These are phyloP conservation scores for Cyberlindnera amylophila DNA, from an alignment of 805 yeast species.

Conservation along the genomic window DNA sequence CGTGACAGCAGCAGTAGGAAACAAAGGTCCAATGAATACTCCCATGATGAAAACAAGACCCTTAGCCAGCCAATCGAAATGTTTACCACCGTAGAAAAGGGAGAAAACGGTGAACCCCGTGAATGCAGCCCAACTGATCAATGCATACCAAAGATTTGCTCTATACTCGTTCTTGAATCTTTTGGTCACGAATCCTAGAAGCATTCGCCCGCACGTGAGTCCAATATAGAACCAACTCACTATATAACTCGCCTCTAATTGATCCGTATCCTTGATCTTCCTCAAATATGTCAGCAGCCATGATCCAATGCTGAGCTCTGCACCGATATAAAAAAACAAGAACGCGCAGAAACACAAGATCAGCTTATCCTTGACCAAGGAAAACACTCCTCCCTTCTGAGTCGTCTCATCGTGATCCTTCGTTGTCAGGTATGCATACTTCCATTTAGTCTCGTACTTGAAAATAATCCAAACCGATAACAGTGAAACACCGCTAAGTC, in stretches of 20 bases:
- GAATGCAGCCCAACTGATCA: constrained; percentile 32
- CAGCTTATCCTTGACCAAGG: constrained; percentile 28
- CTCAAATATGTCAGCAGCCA: constrained; percentile 66
- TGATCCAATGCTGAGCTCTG: constrained; percentile 65
- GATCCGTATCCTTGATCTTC: constrained; percentile 47
- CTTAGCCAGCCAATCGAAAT: constrained; percentile 10
- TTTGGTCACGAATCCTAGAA: constrained; percentile 51
- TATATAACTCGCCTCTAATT: constrained; percentile 51
- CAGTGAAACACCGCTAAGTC: constrained; percentile 23
- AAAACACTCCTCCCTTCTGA: constrained; percentile 14
- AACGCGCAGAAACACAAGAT: constrained; percentile 49
- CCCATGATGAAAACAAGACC: constrained; percentile 42
- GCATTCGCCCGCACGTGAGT: constrained; percentile 57
- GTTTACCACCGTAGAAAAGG: constrained; percentile 5
- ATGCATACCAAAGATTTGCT: constrained; percentile 32
- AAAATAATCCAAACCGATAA: constrained; percentile 40
- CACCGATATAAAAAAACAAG: constrained; percentile 62
- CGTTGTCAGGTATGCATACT: constrained; percentile 26
- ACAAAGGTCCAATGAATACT: constrained; percentile 62
- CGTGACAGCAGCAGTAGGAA: constrained; percentile 68
- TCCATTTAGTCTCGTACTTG: constrained; percentile 36
- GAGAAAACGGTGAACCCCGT: constrained; percentile 20
- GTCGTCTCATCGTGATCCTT: constrained; percentile 20
- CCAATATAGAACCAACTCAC: constrained; percentile 75
- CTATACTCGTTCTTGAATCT: constrained; percentile 43